Base-by-base conservation (phyloP, 2,329 filamentous ascomycete species). In the Nothophaeocryptopus gaeumannii region DNA sequence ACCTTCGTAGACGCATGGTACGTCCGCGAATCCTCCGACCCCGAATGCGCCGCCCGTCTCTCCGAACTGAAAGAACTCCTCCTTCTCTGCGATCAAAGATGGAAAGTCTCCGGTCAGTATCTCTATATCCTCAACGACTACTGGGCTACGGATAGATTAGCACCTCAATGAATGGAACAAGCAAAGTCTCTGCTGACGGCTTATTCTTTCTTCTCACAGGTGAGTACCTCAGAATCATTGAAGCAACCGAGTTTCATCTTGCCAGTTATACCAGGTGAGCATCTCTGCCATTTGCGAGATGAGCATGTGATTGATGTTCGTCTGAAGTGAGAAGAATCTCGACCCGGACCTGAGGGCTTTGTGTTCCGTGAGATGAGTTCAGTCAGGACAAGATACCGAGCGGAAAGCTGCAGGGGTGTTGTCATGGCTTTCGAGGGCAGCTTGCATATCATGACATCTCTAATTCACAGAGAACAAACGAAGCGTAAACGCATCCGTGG, bases 1-100 rank as follows among this genome's bases (percentile, higher is more conserved):
- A n/a, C n/a, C n/a, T n/a, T n/a, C n/a, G n/a, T n/a, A 58, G 56
- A 61, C 48, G 59, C 58, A 1, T 69, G 67, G 65, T 60, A 66
- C 38, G 59, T 63, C 10, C 53, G 64, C 14, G 67, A 70, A 51
- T 63, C 57, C 3, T 67, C 62, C 2, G 53, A 62, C 29, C 52
- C 54, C 14, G 48, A 61, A 12, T 56, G 50, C 40, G 46, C 15
- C 13, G 50, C 55, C 20, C 57, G 50, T 12, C 39, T 63, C 10
- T 40, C 41, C 26, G 59, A 62, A 47, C 15, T 63, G n/a, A 58
- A 61, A 47, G 61, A 64, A 26, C 31, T 63, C 26, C 46, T 65
- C 7, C 31, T 38, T 5, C 16, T 62, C 13, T 42, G 56, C 29
- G 51, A 60, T 12, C 33, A 44, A 30, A 40, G 58, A 38, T 65